Conservation (phyloP, 129 eudicot genomes). For the Artemisia argyi region DNA sequence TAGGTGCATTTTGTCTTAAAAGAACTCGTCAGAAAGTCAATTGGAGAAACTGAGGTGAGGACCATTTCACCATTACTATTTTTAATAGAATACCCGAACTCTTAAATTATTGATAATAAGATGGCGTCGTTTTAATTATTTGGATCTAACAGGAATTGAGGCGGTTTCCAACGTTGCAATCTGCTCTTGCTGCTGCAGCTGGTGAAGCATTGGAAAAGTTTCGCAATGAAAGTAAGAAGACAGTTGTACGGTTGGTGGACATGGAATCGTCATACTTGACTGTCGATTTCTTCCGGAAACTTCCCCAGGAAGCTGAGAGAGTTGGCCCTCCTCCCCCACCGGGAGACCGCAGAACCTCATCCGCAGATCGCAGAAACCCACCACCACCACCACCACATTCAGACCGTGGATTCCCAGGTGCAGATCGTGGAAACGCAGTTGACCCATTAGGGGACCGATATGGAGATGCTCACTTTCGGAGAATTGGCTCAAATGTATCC, state of each 20-base stretch:
- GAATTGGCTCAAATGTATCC: conserved; percentile 61
- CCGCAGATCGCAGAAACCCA: conserved; percentile 40
- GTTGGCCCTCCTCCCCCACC: conserved; percentile 39
- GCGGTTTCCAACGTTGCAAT: conserved; percentile 60
- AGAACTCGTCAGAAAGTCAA: conserved; percentile 70
- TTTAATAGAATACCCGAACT: background rate
- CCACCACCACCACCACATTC: conserved; percentile 9
- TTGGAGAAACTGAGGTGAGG: conserved; percentile 68
- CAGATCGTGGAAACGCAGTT: conserved; percentile 36
- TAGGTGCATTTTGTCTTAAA: conserved; percentile 64
- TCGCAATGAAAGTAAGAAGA: conserved; percentile 63
- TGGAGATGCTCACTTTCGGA: conserved; percentile 52
- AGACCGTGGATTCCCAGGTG: conserved; percentile 30
- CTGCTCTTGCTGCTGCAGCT: conserved; percentile 55
- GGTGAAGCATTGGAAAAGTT: conserved; percentile 59
- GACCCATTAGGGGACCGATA: conserved; percentile 49
- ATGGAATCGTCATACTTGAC: conserved; percentile 68
- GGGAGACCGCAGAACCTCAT: conserved; percentile 36
- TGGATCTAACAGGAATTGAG: conserved; percentile 49
- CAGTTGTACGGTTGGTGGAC: conserved; percentile 61
- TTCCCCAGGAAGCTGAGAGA: conserved; percentile 56
- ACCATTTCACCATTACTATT: conserved; percentile 1
- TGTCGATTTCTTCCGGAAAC: conserved; percentile 65
- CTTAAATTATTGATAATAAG: background rate
- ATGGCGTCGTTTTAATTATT: background rate